Base-by-base conservation (phyloP, 257 asterid genomes). In the Striga asiatica region DNA sequence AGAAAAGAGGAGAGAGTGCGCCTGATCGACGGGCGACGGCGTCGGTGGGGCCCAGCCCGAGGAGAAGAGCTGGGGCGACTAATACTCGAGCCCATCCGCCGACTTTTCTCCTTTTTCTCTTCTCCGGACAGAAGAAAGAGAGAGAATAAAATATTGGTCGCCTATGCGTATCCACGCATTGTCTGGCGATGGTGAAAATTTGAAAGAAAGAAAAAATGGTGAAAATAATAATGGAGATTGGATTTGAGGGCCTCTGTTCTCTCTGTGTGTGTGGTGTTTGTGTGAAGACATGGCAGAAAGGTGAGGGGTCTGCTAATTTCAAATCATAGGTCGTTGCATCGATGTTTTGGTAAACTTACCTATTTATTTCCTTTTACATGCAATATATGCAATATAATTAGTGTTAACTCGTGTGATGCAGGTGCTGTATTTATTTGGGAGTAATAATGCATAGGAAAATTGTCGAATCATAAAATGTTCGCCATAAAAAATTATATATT, bases 1-100 rank as follows among this genome's bases (percentile, higher is more conserved):
- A 75, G 72, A 32, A 75, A n/a, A 22, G 85, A 75, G 8, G 80
- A 78, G 61, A 78, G 43, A 56, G 72, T 41, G 39, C 74, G 79
- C 47, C 51, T 78, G 47, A 67, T 16, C 20, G 31, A 34, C 28
- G 70, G 68, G 49, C 78, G 75, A 34, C 37, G 67, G 55, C 71
- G 64, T n/a, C 27, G 70, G 3, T 20, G 61, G 49, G 63, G 35
- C 58, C 75, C 63, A 50, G 59, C 22, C 57, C 54, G 68, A 59
- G 49, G 53, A 37, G 45, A 31, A 57, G 57, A 55, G 67, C 60
- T 64, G 22, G 75, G 67, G 58, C 79, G 70, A 66, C 79, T 74
- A 69, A 65, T 65, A 35, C 75, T 75, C 46, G 79, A 76, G 60
- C 82, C 78, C 82, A 76, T 76, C 69, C 6, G 64, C 22, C 27